Conservation (phyloP, 2,329 filamentous ascomycete species). For the Pestalotiopsis sp. region DNA sequence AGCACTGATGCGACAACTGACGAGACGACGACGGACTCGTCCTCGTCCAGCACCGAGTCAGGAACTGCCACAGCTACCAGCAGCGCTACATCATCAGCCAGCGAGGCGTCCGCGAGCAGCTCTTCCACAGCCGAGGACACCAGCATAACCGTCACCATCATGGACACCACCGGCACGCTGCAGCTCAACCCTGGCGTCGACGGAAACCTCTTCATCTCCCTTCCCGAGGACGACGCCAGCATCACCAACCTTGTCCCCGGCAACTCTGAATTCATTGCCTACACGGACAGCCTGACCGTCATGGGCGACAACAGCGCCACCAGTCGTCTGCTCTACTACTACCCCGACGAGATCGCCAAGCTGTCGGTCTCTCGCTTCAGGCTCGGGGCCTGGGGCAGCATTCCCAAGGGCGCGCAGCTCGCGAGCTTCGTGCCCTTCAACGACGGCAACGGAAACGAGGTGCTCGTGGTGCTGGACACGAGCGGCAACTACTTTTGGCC, state of each 20-base stretch:
- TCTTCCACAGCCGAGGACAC: background rate
- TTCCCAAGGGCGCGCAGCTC: background rate
- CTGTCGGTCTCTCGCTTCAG: background rate
- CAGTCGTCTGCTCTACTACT: slow-evolving; percentile 7
- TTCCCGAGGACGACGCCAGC: background rate
- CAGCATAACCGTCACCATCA: slow-evolving; percentile 2
- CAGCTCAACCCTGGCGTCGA: slow-evolving; percentile 4
- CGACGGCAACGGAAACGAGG: background rate
- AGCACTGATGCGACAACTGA: background rate
- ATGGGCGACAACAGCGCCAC: slow-evolving; percentile 4
- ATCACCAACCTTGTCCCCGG: slow-evolving; percentile 4
- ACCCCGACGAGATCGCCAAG: background rate
- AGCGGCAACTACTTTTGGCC: slow-evolving; percentile 4
- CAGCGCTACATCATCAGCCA: background rate
- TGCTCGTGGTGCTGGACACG: background rate
- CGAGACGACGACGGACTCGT: background rate
- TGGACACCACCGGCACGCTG: background rate
- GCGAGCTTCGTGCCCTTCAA: slow-evolving; percentile 1
- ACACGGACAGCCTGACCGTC: background rate
- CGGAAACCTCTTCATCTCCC: slow-evolving; percentile 7
- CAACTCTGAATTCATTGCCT: background rate
- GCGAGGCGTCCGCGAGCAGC: background rate
- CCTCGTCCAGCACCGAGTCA: background rate
- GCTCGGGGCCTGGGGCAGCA: slow-evolving; percentile 1
- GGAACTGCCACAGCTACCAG: background rate